phyloP scores from a whole-genome alignment of 176 grass and related monocot species.

The Triticum urartu region DNA sequence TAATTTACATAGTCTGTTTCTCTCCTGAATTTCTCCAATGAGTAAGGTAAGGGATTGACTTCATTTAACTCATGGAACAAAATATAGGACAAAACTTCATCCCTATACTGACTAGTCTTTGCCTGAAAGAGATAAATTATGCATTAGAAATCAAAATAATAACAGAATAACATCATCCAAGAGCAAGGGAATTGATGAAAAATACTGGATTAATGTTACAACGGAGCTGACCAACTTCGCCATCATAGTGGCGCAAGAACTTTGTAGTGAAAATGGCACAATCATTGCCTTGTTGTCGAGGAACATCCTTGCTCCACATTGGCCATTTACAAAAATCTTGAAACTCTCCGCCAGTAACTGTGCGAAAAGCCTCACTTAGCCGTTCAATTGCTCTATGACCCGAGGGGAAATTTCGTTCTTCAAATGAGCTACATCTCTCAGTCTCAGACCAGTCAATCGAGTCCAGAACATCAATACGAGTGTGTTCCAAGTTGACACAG shows the following conservation, averaged over 20 bases:
- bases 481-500: not conserved
- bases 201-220: not conserved
- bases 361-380: not conserved
- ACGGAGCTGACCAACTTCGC: not conserved
- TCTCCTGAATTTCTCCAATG: not conserved
- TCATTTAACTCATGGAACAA: not conserved
- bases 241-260: not conserved
- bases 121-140: not conserved
- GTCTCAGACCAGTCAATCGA: not conserved
- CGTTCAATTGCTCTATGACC: not conserved
- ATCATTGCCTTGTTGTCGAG: not conserved
- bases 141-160: not conserved
- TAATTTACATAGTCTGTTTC: too few species aligned
- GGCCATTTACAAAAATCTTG: not conserved
- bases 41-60: not conserved
- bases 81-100: not conserved
- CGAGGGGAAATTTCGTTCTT: not conserved
- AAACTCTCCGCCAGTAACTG: not conserved
- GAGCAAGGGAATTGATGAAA: not conserved
- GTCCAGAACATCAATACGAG: not conserved
- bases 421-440: not conserved
- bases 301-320: not conserved
- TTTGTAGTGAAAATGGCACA: not conserved
- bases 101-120: not conserved
- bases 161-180: not conserved